Evolutionary conservation across 345 rosid species (phyloP).

Genomic region (Salix udensis): DNA sequence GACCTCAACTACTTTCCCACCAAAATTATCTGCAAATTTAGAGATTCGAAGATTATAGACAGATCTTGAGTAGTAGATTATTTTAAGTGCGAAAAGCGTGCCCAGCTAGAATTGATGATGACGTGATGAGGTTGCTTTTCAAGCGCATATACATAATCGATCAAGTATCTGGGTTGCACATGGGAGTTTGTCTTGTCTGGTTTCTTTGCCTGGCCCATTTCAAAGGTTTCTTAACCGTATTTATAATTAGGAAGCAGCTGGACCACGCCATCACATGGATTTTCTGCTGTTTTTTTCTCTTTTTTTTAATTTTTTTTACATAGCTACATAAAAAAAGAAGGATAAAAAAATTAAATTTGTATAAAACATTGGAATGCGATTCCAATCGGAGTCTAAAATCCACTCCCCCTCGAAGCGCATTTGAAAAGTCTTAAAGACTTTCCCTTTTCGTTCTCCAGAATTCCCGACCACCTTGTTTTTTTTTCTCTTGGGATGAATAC

Average conservation of each 20-base stretch:
- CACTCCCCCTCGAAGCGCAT: neutral
- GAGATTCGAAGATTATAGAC: neutral
- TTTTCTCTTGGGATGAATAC: too few species aligned
- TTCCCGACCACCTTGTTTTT: too few species aligned
- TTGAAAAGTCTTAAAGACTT: too few species aligned
- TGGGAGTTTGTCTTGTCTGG: slow-evolving; percentile 11
- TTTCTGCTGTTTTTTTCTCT: too few species aligned
- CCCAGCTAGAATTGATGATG: neutral
- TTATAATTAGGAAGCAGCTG: slow-evolving; percentile 30
- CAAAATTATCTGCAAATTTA: neutral
- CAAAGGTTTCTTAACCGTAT: slow-evolving; percentile 5
- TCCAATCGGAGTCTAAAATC: too few species aligned
- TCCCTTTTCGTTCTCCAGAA: neutral
- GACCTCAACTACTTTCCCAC: neutral
- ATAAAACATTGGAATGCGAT: too few species aligned
- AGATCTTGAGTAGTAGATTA: neutral
- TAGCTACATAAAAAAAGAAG: too few species aligned
- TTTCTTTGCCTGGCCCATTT: slow-evolving; percentile 11
- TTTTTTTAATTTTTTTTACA: too few species aligned
- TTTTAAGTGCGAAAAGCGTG: neutral
- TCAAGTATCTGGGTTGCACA: slow-evolving; percentile 23
- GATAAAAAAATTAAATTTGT: too few species aligned
- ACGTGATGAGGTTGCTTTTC: neutral
- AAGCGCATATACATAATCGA: neutral
- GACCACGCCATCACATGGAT: slow-evolving; percentile 20